These are phyloP conservation scores for Crepidotus sp. DNA, from an alignment of 1,284 basidiomycete genomes.

Conservation along the genomic window DNA sequence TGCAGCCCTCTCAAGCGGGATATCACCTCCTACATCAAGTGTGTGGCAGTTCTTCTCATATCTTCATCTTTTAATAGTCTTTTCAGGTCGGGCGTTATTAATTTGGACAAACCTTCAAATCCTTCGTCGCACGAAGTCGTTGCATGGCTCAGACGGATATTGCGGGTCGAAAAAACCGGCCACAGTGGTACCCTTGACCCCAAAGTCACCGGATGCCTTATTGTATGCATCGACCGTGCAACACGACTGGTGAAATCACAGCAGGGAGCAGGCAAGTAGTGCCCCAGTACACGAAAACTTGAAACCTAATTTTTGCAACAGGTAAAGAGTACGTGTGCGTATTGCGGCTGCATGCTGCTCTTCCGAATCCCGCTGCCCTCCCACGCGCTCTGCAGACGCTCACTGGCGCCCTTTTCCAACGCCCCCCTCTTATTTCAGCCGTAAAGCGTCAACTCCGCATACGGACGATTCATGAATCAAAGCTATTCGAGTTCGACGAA, in stretches of 20 bases:
- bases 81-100: conserved; percentile 89
- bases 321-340: conserved; percentile 99
- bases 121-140: conserved; percentile 99
- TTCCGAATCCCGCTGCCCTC: conserved; percentile 78
- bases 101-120: conserved; percentile 99
- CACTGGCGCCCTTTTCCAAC: conserved; percentile 97
- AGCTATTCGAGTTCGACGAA: conserved; percentile 95
- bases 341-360: conserved; percentile 79
- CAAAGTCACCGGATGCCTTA: conserved; percentile 97
- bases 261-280: conserved; percentile 76
- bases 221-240: conserved; percentile 99
- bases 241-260: conserved; percentile 99
- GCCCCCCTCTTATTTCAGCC: conserved; percentile 96
- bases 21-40: conserved; percentile 87
- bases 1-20: conserved; percentile 92
- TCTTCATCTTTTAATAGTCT: conserved; percentile 6
- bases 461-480: conserved; percentile 95
- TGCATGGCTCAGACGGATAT: conserved; percentile 94
- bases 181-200: conserved; percentile 98
- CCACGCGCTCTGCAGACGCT: conserved; percentile 93
- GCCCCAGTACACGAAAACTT: neutral
- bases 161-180: conserved; percentile 96
- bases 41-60: conserved; percentile 19
- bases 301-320: conserved; percentile 25
- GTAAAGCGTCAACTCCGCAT: conserved; percentile 98